phyloP scores from a whole-genome alignment of 306 rosid genomes.

The Begonia loranthoides region DNA sequence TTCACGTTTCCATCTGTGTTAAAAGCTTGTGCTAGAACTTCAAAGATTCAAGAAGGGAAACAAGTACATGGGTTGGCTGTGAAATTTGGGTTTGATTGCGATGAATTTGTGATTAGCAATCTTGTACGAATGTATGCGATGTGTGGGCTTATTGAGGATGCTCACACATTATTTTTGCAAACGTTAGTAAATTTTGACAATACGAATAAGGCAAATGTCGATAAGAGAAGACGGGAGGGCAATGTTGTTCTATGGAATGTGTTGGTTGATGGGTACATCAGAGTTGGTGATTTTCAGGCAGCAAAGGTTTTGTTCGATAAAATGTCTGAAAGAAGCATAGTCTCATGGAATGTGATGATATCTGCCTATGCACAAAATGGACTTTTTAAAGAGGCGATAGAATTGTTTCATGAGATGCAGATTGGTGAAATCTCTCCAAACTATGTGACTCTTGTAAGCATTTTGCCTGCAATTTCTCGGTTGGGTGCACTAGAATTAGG shows the following conservation, averaged over 20 bases:
- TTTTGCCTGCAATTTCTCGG: constrained; percentile 53
- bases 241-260: constrained; percentile 63
- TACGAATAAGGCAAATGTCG: constrained; percentile 7
- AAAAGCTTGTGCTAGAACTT: constrained; percentile 46
- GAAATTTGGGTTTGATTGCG: constrained; percentile 39
- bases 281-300: constrained; percentile 31
- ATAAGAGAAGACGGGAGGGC: constrained; percentile 35
- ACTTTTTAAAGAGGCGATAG: constrained; percentile 37
- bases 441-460: constrained; percentile 59
- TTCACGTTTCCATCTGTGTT: constrained; percentile 65
- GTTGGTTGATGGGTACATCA: constrained; percentile 49
- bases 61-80: constrained; percentile 60
- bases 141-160: constrained; percentile 47
- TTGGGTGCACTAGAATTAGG: constrained; percentile 66
- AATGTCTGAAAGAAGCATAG: constrained; percentile 56
- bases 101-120: constrained; percentile 53
- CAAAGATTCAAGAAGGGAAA: constrained; percentile 38
- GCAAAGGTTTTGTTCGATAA: constrained; percentile 42
- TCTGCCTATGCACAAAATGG: constrained; percentile 65
- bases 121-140: constrained; percentile 58
- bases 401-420: constrained; percentile 49
- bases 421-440: constrained; percentile 32
- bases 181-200: constrained; percentile 14
- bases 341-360: constrained; percentile 68
- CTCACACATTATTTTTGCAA: constrained; percentile 38